Percentiles rank a stretch among this genome's conserved stretches.
phyloP scores from a whole-genome alignment of 148 eudicot species.

The Bassia scoparia region DNA sequence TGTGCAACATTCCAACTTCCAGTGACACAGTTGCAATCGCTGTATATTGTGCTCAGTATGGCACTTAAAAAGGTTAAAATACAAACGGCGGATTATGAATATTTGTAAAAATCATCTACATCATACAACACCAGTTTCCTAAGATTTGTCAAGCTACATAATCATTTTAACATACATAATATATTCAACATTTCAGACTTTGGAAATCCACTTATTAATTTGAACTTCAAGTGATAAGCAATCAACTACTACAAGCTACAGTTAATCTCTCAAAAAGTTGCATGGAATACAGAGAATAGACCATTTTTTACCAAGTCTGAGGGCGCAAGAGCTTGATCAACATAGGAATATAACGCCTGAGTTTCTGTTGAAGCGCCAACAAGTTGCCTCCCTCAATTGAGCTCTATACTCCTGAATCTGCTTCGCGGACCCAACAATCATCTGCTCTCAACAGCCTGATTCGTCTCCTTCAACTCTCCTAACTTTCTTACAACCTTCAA shows the following conservation, averaged over 20 bases:
- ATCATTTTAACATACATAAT: not conserved
- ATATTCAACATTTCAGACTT: not conserved
- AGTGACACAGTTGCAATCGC: not conserved
- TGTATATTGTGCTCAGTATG: no score
- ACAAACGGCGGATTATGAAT: not conserved
- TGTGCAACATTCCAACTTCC: not conserved
- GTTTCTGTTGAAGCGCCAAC: constrained; percentile 61
- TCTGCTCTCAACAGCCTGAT: constrained; percentile 64
- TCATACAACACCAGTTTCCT: not conserved
- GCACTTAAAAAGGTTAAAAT: no score
- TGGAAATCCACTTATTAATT: not conserved
- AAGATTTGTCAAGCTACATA: not conserved
- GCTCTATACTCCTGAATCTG: constrained; percentile 54
- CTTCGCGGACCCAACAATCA: constrained; percentile 67
- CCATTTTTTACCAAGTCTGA: constrained; percentile 51
- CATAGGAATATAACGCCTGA: constrained; percentile 69
- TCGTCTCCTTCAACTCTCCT: constrained; percentile 72
- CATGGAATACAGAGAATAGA: not conserved
- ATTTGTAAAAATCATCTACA: not conserved
- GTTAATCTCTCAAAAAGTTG: not conserved
- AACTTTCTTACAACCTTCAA: constrained; percentile 68
- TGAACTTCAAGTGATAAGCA: not conserved
- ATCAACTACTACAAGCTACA: not conserved
- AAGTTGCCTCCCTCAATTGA: constrained; percentile 47
- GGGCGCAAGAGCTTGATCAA: constrained; percentile 81